Evolutionary conservation across 371 early-diverging fungal species (phyloP).

Genomic region (Nosema muscidifuracis): DNA sequence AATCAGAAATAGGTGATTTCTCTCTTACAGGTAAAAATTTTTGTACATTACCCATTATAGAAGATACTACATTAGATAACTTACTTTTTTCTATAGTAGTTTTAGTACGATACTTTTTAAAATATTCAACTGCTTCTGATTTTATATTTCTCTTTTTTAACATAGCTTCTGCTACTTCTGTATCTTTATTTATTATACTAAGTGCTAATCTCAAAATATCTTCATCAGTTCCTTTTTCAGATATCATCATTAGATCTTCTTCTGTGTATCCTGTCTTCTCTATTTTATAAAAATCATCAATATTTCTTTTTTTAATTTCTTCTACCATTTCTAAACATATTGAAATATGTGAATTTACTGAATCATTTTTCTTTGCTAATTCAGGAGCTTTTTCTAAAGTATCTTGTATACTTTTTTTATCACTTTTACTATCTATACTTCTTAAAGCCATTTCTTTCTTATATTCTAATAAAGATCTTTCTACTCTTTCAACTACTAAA

Average conservation of each 20-base stretch:
- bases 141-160: conserved; percentile 50
- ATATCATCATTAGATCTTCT: conserved; percentile 46
- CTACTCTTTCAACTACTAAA: conserved; percentile 73
- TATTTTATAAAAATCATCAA: conserved; percentile 83
- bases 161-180: conserved; percentile 39
- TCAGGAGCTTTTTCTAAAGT: conserved; percentile 86
- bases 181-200: conserved; percentile 30
- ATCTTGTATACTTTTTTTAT: conserved; percentile 65
- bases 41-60: conserved; percentile 53
- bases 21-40: conserved; percentile 50
- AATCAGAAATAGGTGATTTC: conserved; percentile 35
- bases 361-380: conserved; percentile 81
- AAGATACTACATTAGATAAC: conserved; percentile 21
- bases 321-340: conserved; percentile 82
- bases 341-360: conserved; percentile 93
- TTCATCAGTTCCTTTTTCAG: conserved; percentile 44
- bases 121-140: conserved; percentile 25
- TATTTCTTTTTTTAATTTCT: conserved; percentile 78
- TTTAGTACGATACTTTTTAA: conserved; percentile 15
- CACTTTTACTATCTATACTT: conserved; percentile 47
- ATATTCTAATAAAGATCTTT: conserved; percentile 59
- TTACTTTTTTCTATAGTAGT: background rate
- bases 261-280: conserved; percentile 72
- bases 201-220: conserved; percentile 57
- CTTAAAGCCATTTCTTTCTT: conserved; percentile 61